Evolutionary conservation across 2,329 filamentous ascomycete species (phyloP).

Genomic region (Clarireedia hainanense): DNA sequence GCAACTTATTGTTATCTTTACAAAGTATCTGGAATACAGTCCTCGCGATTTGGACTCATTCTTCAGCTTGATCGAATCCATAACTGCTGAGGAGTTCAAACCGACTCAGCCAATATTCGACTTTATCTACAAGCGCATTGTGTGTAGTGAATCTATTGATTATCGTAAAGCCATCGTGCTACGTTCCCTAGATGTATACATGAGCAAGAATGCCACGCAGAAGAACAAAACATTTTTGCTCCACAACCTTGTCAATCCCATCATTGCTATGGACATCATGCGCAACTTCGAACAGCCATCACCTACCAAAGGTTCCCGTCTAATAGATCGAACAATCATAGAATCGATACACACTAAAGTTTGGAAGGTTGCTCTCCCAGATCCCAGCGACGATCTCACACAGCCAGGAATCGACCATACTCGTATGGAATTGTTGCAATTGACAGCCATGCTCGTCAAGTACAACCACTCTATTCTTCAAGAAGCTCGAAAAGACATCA

Average conservation of each 20-base stretch:
- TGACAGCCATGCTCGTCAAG: conserved; percentile 91
- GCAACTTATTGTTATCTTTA: conserved; percentile 78
- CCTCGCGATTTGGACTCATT: conserved; percentile 74
- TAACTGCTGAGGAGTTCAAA: conserved; percentile 78
- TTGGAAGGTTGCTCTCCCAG: conserved; percentile 82
- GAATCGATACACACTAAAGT: conserved; percentile 87
- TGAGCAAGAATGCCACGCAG: conserved; percentile 69
- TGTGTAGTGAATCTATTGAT: conserved; percentile 75
- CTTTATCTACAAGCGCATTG: conserved; percentile 79
- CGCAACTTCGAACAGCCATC: conserved; percentile 59
- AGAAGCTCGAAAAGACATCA: conserved; percentile 92
- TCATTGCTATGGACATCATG: conserved; percentile 87
- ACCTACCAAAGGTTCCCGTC: conserved; percentile 51
- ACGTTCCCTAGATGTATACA: conserved; percentile 82
- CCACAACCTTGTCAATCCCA: conserved; percentile 88
- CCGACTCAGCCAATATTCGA: conserved; percentile 65
- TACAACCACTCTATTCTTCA: conserved; percentile 84
- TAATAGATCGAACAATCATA: conserved; percentile 82
- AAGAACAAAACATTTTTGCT: conserved; percentile 90
- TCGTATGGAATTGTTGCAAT: conserved; percentile 88
- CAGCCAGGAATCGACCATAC: conserved; percentile 91
- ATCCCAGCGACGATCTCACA: conserved; percentile 72
- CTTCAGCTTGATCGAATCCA: conserved; percentile 74
- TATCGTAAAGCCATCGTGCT: conserved; percentile 78
- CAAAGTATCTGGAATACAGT: conserved; percentile 67